A percentile compares a stretch with the other conserved stretches of the same genome.
These are phyloP conservation scores for Apiospora saccharicola DNA, from an alignment of 2,329 filamentous ascomycete species.

Conservation along the genomic window DNA sequence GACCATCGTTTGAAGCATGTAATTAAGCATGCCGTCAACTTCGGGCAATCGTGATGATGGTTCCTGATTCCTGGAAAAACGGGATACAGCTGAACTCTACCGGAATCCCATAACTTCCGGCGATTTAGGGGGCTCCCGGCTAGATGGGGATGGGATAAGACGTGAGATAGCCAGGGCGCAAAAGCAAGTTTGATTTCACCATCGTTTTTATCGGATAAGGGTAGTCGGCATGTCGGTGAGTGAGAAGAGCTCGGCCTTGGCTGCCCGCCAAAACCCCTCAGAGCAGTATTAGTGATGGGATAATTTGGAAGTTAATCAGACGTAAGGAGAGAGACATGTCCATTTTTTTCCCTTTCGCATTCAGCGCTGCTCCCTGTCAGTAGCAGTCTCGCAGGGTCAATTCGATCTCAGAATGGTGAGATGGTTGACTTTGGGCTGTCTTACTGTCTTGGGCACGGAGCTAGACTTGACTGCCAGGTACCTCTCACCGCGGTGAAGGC, in stretches of 20 bases:
- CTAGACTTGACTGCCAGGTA: not conserved
- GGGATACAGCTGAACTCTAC: not conserved
- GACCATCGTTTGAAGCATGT: not conserved
- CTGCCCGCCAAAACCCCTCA: not conserved
- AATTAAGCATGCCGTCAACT: not conserved
- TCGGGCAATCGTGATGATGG: not conserved
- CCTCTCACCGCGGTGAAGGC: conserved; percentile 4
- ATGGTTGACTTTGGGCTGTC: not conserved
- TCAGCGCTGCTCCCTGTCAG: not conserved
- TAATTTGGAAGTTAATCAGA: not conserved
- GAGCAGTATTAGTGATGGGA: not conserved
- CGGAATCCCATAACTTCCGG: not conserved
- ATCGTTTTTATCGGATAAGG: not conserved
- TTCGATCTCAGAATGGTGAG: not conserved
- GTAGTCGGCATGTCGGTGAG: not conserved
- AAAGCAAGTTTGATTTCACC: not conserved
- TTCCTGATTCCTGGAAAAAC: not conserved
- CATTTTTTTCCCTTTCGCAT: not conserved
- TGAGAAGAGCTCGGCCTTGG: not conserved
- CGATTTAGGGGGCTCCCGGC: not conserved
- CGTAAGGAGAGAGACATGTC: not conserved
- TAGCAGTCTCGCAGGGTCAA: not conserved
- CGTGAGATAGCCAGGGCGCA: not conserved
- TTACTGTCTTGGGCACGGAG: not conserved
- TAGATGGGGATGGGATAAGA: not conserved